Evolutionary conservation across 2,329 filamentous ascomycete species (phyloP).

Genomic region (Teratosphaeria destructans): DNA sequence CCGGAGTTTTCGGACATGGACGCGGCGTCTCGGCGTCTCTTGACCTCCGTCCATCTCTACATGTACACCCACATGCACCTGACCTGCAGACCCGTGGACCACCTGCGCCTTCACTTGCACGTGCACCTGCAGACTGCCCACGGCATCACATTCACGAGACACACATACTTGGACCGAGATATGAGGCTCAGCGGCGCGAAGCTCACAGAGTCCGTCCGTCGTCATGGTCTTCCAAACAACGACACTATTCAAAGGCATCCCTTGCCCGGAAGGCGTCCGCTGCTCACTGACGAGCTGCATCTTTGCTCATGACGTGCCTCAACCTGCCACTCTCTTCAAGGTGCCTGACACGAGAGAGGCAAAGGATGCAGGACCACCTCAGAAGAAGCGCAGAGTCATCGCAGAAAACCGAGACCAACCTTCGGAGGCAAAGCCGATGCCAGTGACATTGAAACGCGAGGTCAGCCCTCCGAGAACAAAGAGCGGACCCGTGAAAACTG

Average conservation of each 20-base stretch:
- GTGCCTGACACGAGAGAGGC: not conserved
- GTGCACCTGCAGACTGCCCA: not conserved
- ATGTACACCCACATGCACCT: no score
- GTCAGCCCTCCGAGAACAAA: not conserved
- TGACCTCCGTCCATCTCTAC: not conserved
- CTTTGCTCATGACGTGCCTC: conserved; percentile 41
- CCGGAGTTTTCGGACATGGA: not conserved
- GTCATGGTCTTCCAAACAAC: conserved; percentile 37
- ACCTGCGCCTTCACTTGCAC: not conserved
- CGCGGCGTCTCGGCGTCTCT: not conserved
- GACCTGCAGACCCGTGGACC: no score
- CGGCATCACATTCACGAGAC: not conserved
- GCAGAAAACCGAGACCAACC: not conserved
- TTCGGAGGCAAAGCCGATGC: not conserved
- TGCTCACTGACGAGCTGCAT: conserved; percentile 49
- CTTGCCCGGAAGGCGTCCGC: conserved; percentile 41
- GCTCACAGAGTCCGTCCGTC: not conserved
- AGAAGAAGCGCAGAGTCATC: not conserved
- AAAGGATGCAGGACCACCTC: not conserved
- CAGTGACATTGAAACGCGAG: not conserved
- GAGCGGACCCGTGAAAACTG: not conserved
- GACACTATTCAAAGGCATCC: conserved; percentile 42
- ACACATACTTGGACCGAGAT: not conserved
- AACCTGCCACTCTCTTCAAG: not conserved
- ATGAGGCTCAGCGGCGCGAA: not conserved